Evolutionary conservation across 306 rosid species (phyloP), one percentile per base, ranked within the genome.

Genomic region (Vigna reflexopilosa): DNA sequence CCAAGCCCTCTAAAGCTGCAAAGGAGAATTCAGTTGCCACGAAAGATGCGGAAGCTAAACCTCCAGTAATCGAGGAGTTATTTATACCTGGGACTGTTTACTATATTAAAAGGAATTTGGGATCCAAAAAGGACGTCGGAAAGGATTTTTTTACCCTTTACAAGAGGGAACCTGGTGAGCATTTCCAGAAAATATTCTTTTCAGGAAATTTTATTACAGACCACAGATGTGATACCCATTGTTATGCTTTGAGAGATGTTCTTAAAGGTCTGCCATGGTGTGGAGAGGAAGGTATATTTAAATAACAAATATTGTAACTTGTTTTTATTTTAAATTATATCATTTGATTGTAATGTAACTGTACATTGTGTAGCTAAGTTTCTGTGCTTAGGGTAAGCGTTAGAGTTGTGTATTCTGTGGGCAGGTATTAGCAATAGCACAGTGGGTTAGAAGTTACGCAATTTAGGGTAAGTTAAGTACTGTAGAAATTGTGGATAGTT

Each of bases 181-280:
- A 95, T 82, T 91, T 95, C 83, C 90, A 83, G 84, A 82, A 81
- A 84, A 90, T 93, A 85, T 83, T 93, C 73, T 91, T 95, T 20
- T 86, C 96, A 4, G 89, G 86, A 80, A 93, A 91, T 87, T 78
- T 90, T 77, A 81, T 95, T 80, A 88, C 99, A 44, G 96, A 90
- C 77, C 99, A 95, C 82, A 91, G 61, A 86, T 91, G 98, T 79
- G 98, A 91, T 61, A 93, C 86, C 85, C 97, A 93, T 86, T 86
- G 79, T 67, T 80, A 86, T 82, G 99, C 99, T 47, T 86, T 93
- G 73, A 90, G 99, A 87, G 97, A 95, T 81, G 96, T 93, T 36
- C 96, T 95, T 40, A 91, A 95, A 83, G 94, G 89, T 72, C 47
- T 91, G 54, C 96, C 98, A 0, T 85, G 89, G 72, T 4, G 75